Evolutionary conservation across 148 eudicot genomes (phyloP).

Genomic region (Cornus suecica): DNA sequence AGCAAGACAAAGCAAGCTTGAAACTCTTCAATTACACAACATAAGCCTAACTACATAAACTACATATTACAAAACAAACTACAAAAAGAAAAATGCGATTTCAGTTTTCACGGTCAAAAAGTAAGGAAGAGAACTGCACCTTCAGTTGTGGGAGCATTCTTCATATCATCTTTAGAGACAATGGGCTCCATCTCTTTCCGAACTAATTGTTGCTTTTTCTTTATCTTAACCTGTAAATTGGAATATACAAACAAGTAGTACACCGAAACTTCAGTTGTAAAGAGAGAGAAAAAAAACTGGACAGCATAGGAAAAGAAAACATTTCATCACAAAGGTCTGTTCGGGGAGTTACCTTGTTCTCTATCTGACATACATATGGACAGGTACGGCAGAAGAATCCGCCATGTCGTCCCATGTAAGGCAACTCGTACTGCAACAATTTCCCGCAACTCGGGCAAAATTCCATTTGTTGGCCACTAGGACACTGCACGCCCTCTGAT

Average conservation of each 20-base stretch:
- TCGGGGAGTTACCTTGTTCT: slow-evolving; percentile 38
- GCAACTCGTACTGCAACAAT: slow-evolving; percentile 59
- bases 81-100: too few relatives aligned
- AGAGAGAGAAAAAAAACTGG: neutral
- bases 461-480: slow-evolving; percentile 42
- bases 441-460: slow-evolving; percentile 81
- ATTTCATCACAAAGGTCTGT: neutral
- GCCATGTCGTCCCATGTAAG: slow-evolving; percentile 30
- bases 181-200: slow-evolving; percentile 54
- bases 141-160: slow-evolving; percentile 48
- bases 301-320: neutral
- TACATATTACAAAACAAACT: neutral
- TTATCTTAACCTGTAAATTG: slow-evolving; percentile 53
- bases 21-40: neutral
- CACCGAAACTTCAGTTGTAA: neutral
- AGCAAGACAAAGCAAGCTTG: neutral
- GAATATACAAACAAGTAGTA: neutral
- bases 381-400: slow-evolving; percentile 70
- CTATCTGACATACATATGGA: slow-evolving; percentile 52
- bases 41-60: neutral
- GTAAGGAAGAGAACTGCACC: slow-evolving; percentile 29
- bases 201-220: slow-evolving; percentile 44
- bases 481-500: neutral
- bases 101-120: neutral
- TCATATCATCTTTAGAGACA: slow-evolving; percentile 42